A percentile compares a stretch with the other conserved stretches of the same genome.
These are phyloP conservation scores for Saccharomyces hybrid DNA, from an alignment of 1,139 yeast species.

Conservation along the genomic window DNA sequence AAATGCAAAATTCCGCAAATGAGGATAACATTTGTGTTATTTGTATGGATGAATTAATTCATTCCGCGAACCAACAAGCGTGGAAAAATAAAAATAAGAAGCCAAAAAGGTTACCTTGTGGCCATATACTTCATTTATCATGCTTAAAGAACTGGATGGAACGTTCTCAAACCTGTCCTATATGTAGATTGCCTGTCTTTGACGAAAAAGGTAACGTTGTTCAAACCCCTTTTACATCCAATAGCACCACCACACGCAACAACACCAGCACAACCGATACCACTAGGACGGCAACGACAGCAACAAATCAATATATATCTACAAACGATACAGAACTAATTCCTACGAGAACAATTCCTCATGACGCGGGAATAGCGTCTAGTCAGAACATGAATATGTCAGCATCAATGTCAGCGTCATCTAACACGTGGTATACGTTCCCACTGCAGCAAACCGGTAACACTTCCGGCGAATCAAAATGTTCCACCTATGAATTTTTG, in stretches of 20 bases:
- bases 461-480: background rate
- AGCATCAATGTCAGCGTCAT: background rate
- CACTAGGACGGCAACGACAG: background rate
- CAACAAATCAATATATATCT: background rate
- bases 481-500: background rate
- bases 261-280: background rate
- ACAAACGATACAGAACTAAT: background rate
- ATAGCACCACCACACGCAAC: background rate
- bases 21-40: slow-evolving; percentile 42
- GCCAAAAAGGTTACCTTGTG: slow-evolving; percentile 75
- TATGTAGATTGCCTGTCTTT: slow-evolving; percentile 74
- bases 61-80: slow-evolving; percentile 3
- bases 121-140: slow-evolving; percentile 83
- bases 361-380: background rate
- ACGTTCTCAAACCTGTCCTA: slow-evolving; percentile 84
- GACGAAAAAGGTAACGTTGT: slow-evolving; percentile 23
- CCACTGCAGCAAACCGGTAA: background rate
- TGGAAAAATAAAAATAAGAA: slow-evolving; percentile 16
- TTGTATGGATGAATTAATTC: slow-evolving; percentile 30
- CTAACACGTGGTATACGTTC: background rate
- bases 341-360: background rate
- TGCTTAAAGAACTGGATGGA: slow-evolving; percentile 92
- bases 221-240: slow-evolving; percentile 1
- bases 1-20: slow-evolving; percentile 50
- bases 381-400: background rate